These are phyloP conservation scores for Purshia tridentata DNA, from an alignment of 306 rosid genomes.

Conservation along the genomic window DNA sequence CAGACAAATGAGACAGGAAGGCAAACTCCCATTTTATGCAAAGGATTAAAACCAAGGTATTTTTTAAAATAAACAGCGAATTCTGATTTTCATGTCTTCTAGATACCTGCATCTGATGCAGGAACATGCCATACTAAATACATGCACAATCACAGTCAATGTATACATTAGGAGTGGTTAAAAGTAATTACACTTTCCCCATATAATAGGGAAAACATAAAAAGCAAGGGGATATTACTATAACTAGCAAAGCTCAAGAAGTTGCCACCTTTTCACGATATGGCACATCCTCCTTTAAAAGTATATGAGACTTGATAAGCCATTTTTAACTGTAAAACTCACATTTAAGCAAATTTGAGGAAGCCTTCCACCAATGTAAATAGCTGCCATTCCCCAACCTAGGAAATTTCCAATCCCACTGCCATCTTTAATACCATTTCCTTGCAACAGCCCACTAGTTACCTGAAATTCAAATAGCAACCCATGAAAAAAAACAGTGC, in stretches of 20 bases:
- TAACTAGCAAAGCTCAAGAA: neutral
- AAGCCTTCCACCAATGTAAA: conserved; percentile 80
- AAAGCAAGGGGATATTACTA: neutral
- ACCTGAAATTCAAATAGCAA: conserved; percentile 38
- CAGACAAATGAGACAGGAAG: neutral
- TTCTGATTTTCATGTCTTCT: neutral
- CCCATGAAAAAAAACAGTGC: neutral
- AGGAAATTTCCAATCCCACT: conserved; percentile 50
- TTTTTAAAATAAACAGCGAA: neutral
- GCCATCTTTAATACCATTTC: conserved; percentile 34
- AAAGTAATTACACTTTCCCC: neutral
- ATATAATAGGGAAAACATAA: neutral
- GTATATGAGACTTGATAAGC: neutral
- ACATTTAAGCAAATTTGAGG: conserved; percentile 85
- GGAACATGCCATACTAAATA: neutral
- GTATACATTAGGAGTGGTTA: neutral
- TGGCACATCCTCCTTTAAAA: neutral
- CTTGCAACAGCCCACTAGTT: conserved; percentile 35
- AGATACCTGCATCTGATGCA: neutral
- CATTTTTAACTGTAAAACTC: conserved; percentile 36
- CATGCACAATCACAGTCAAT: neutral
- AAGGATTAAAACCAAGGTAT: neutral
- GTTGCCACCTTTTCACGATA: neutral
- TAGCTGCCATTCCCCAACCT: conserved; percentile 88
- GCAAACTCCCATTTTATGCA: neutral